Evolutionary conservation across 2,329 filamentous ascomycete genomes (phyloP), one percentile per base, ranked within the genome.

Genomic region (Ceratocystis huliohia): DNA sequence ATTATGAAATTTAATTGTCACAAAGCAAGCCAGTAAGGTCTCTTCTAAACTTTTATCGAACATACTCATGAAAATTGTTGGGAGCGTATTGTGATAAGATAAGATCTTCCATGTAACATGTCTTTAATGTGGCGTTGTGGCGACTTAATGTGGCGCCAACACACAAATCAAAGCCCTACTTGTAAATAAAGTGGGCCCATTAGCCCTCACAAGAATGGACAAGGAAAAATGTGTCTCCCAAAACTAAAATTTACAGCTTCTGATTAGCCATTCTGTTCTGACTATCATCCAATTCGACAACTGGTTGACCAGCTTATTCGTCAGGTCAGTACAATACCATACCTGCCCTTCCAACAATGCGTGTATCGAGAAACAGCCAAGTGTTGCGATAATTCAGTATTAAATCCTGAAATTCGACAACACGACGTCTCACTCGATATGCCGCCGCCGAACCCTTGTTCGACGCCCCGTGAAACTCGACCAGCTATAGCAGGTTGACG

Each of bases 271-370:
- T 37, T 56, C 25, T 41, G 45, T n/a, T 67, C 20, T 10, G 63
- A 68, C 68, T 73, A 75, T 72, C 72, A 73, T 74, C 71, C 76
- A 75, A 77, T 72, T 73, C 76, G 77, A 79, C 79, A 76, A 73
- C 77, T 78, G 78, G 77, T 59, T 80, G 77, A 79, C 71, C 75
- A 73, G 73, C 73, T 72, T 70, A 74, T 74, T 76, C 78, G 79
- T 78, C 78, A 80, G 78, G 78, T 80, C 70, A 78, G 78, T 78
- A 66, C 28, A 13, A 48, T 46, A 57, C 61, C 61, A 53, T 53
- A n/a, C 37, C 25, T 48, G 20, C 53, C 7, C 33, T n/a, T 13
- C 20, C n/a, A 33, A 41, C 13, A 41, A 41, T 15, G 37, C 30
- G 48, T n/a, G 20, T 56, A 33, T 20, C n/a, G 46, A 56, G 3